Evolutionary conservation across 441 rosid genomes (phyloP).

Genomic region (Syzygium malaccense): DNA sequence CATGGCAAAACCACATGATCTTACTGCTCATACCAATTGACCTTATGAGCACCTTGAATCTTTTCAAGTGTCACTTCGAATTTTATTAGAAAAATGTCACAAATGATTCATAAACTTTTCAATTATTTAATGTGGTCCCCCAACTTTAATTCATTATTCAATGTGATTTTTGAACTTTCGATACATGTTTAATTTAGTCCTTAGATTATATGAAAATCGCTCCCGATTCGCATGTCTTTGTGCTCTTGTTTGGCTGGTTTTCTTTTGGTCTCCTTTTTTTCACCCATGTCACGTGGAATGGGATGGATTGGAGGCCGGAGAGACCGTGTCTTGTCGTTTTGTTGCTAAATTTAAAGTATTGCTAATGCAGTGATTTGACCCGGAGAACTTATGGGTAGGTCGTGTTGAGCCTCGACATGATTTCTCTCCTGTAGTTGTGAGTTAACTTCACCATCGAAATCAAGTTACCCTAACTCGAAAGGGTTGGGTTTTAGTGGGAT

Average conservation of each 20-base stretch:
- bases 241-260: background rate
- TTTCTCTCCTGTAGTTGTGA: fast-evolving
- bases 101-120: too few species aligned
- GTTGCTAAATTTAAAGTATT: background rate
- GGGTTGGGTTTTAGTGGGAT: background rate
- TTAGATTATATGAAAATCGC: background rate
- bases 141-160: too few species aligned
- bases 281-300: background rate
- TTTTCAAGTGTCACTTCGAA: too few species aligned
- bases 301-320: background rate
- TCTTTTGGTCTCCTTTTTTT: background rate
- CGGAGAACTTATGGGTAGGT: fast-evolving
- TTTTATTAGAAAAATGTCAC: too few species aligned
- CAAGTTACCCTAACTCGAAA: background rate
- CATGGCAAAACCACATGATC: too few species aligned
- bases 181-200: too few species aligned
- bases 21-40: too few species aligned
- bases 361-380: background rate
- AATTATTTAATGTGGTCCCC: too few species aligned
- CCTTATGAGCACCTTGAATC: too few species aligned
- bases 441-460: background rate
- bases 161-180: too few species aligned
- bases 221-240: background rate
- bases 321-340: fast-evolving
- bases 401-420: fast-evolving